A percentile compares a stretch with the other conserved stretches of the same genome.
phyloP scores from a whole-genome alignment of 2,329 filamentous ascomycete species.

The Xylaria sp. region DNA sequence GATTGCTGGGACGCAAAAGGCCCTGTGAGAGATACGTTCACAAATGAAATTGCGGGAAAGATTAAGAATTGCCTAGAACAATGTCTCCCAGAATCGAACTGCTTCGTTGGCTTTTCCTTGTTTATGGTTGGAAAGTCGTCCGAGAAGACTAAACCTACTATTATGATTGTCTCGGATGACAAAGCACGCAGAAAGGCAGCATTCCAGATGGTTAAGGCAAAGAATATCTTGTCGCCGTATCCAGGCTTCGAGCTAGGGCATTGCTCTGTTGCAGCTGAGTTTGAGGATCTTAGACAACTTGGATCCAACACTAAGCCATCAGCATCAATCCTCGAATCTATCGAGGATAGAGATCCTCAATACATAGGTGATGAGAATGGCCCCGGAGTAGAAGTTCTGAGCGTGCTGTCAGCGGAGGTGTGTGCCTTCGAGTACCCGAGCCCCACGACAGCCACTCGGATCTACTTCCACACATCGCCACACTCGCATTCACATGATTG shows the following conservation, averaged over 20 bases:
- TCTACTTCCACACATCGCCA: constrained; percentile 31
- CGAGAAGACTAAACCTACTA: constrained; percentile 35
- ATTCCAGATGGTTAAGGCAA: constrained; percentile 32
- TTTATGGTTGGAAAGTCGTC: constrained; percentile 38
- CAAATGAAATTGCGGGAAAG: constrained; percentile 21
- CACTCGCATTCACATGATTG: constrained; percentile 19
- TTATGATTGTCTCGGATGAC: constrained; percentile 37
- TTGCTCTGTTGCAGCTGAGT: constrained; percentile 34
- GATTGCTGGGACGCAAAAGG: constrained; percentile 33
- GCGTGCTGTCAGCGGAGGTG: constrained; percentile 27
- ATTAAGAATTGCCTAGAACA: constrained; percentile 33
- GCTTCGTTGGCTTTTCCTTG: constrained; percentile 34
- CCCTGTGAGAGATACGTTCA: constrained; percentile 28
- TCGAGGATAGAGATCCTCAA: not conserved
- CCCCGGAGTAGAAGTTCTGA: constrained; percentile 12
- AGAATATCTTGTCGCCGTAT: constrained; percentile 19
- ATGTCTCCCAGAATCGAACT: constrained; percentile 35
- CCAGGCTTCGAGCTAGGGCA: constrained; percentile 36
- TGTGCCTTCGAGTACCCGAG: constrained; percentile 26
- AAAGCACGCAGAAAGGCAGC: constrained; percentile 32
- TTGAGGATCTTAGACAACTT: constrained; percentile 31
- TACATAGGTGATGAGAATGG: constrained; percentile 3
- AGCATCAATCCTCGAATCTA: not conserved
- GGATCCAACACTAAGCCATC: constrained; percentile 2
- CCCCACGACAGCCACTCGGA: not conserved